Evolutionary conservation across 202 grass and related monocot genomes (phyloP), one percentile per base, ranked within the genome.

Genomic region (Alloteropsis angusta): DNA sequence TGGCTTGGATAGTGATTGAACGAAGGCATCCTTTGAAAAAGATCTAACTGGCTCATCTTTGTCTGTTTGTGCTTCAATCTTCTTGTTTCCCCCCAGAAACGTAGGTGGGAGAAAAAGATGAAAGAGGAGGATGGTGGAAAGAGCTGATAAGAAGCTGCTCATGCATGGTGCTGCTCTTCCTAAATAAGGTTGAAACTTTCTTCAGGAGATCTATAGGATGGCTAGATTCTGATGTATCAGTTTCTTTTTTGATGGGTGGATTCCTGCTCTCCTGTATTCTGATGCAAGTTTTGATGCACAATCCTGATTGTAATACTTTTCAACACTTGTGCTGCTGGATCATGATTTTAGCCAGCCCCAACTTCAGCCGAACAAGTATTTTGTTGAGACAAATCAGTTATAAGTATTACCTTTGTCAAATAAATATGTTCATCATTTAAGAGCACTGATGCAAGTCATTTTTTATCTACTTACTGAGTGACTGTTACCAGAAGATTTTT

Each of bases 61-160:
- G 9, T 30, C 10, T 71, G 7, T 63, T 22, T 66, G n/a, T 67
- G 61, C n/a, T 74, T 18, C 38, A 39, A 47, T 59, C 23, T 23
- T 58, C 39, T 50, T 68, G 75, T 5, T 44, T 70, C 60, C 66
- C n/a, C n/a, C 60, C 87, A 97, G 93, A 97, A 97, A 47, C 93
- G 90, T 45, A 82, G 88, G 53, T 97, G 93, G 88, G 93, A 91
- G 71, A 97, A 97, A 53, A 97, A 87, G 82, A 89, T 97, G 88
- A 93, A 89, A 85, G 88, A 91, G 23, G 93, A 97, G 68, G 93
- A 93, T 5, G 16, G 73, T 39, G 57, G 77, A 84, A 93, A 88
- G 76, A 71, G 13, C 60, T 76, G 57, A 85, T 64, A 13, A 56
- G 23, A 71, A 65, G 26, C 23, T 60, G 21, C 50, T 44, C 14